phyloP scores from a whole-genome alignment of 2,329 filamentous ascomycete species.

The Penicillium italicum region DNA sequence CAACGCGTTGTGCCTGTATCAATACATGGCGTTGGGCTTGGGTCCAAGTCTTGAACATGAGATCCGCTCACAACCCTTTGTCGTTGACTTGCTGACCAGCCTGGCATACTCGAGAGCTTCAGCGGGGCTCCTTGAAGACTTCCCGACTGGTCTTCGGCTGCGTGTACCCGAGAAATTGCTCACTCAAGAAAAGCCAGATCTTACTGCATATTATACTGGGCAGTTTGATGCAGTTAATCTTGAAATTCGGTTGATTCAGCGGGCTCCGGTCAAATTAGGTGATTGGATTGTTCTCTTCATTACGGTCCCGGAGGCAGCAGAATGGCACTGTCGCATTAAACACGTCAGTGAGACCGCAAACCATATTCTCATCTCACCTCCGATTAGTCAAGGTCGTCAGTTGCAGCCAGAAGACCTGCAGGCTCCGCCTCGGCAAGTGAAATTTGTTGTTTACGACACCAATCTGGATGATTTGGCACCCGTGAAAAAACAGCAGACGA shows the following conservation, averaged over 20 bases:
- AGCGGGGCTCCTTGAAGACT: slow-evolving; percentile 45
- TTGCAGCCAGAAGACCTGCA: background rate
- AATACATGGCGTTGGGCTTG: slow-evolving; percentile 83
- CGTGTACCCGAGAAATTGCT: slow-evolving; percentile 43
- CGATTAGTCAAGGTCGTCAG: slow-evolving; percentile 15
- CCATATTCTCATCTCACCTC: slow-evolving; percentile 38
- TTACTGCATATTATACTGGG: background rate
- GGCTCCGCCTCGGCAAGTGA: background rate
- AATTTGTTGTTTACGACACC: slow-evolving; percentile 33
- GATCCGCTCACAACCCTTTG: slow-evolving; percentile 71
- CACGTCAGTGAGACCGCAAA: slow-evolving; percentile 46
- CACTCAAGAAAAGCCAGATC: too few relatives aligned
- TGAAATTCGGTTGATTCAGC: slow-evolving; percentile 42
- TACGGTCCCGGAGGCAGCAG: background rate
- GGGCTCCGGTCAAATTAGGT: slow-evolving; percentile 42
- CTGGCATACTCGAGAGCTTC: slow-evolving; percentile 67
- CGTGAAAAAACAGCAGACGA: slow-evolving; percentile 26
- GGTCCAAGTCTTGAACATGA: slow-evolving; percentile 84
- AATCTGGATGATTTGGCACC: slow-evolving; percentile 41
- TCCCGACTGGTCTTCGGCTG: slow-evolving; percentile 56
- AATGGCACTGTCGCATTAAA: slow-evolving; percentile 50
- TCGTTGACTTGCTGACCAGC: slow-evolving; percentile 79
- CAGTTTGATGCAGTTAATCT: slow-evolving; percentile 22
- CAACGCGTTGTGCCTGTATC: slow-evolving; percentile 72
- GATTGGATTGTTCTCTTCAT: slow-evolving; percentile 51